phyloP scores from a whole-genome alignment of 768 basidiomycete genomes.

The Termitomyces sp. region DNA sequence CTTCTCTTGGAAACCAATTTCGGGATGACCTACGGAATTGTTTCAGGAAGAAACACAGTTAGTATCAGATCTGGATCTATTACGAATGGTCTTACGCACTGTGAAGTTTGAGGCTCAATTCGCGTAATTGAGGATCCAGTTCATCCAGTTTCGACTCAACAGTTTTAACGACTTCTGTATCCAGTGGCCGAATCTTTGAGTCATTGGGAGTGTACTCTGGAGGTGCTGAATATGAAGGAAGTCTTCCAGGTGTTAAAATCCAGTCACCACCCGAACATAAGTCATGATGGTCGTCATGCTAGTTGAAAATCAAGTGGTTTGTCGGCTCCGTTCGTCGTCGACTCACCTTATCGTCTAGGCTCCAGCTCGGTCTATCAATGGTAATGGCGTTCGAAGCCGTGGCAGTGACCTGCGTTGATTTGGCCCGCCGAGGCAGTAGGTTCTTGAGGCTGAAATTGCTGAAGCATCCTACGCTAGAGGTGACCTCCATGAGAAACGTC shows the following conservation, averaged over 20 bases:
- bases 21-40: conserved; percentile 49
- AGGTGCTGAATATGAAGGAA: conserved; percentile 33
- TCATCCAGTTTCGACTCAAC: conserved; percentile 50
- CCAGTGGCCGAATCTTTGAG: conserved; percentile 11
- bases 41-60: background rate
- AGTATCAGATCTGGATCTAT: background rate
- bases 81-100: conserved; percentile 32
- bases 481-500: background rate
- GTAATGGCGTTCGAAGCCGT: background rate
- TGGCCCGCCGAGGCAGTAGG: background rate
- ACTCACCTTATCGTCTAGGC: conserved; percentile 2
- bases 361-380: background rate
- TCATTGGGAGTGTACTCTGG: conserved; percentile 1
- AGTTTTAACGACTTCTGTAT: conserved; percentile 38
- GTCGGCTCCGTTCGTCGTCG: background rate
- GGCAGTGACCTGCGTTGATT: background rate
- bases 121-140: conserved; percentile 46
- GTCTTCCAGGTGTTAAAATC: conserved; percentile 23
- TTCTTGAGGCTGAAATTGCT: conserved; percentile 7
- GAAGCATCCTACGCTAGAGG: conserved; percentile 10
- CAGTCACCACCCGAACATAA: conserved; percentile 17
- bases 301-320: background rate
- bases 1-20: conserved; percentile 62
- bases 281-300: background rate
- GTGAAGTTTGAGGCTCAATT: conserved; percentile 67